phyloP scores from a whole-genome alignment of 2,329 filamentous ascomycete species.

The Cytospora schulzeri region DNA sequence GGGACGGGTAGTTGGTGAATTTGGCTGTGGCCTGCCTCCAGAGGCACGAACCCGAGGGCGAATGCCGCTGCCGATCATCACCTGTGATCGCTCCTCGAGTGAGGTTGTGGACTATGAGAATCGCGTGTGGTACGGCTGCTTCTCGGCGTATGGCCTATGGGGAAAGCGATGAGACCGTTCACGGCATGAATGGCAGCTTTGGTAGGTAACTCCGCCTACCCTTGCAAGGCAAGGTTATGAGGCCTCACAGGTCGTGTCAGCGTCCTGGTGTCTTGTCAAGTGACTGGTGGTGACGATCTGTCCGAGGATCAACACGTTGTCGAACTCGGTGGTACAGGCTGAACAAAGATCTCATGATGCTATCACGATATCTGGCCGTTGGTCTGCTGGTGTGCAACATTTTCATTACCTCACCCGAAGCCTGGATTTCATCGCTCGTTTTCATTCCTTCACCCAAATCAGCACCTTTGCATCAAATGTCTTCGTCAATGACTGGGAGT shows the following conservation, averaged over 20 bases:
- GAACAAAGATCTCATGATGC: not conserved
- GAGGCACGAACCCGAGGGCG: too few relatives aligned
- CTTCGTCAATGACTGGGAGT: not conserved
- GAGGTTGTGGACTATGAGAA: not conserved
- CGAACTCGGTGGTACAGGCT: not conserved
- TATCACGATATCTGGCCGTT: not conserved
- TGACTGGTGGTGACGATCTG: not conserved
- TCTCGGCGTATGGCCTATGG: not conserved
- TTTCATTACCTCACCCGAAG: not conserved
- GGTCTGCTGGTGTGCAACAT: not conserved
- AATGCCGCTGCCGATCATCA: too few relatives aligned
- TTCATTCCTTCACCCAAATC: not conserved
- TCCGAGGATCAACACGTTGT: not conserved
- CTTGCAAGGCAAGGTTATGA: not conserved
- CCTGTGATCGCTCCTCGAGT: not conserved
- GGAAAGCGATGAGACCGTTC: not conserved
- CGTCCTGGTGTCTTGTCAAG: not conserved
- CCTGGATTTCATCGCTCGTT: not conserved
- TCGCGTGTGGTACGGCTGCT: not conserved
- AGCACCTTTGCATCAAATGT: not conserved
- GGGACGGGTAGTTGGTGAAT: not conserved
- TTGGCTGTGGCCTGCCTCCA: not conserved
- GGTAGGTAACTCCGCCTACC: too few relatives aligned
- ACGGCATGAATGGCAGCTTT: too few relatives aligned
- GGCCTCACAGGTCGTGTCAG: not conserved